Evolutionary conservation across 106 monocot genomes (phyloP), one percentile per base, ranked within the genome.

Genomic region (Gastrodia elata): DNA sequence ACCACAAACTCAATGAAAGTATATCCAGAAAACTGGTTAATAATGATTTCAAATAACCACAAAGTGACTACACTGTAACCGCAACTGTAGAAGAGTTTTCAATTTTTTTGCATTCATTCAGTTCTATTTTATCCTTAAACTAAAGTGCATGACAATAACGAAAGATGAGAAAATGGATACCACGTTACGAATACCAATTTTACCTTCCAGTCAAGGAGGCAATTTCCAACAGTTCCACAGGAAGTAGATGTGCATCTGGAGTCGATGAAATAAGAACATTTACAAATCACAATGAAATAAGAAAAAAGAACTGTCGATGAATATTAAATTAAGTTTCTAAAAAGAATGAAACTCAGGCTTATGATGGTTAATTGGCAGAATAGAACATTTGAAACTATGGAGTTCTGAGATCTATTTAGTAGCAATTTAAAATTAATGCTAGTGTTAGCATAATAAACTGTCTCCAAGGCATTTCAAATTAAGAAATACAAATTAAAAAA

Each of bases 171-270:
- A 36, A 64, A 72, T 32, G 30, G 27, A 72, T 33, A 30, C 5
- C 32, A 30, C 20, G 32, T 52, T 22, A 57, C 9, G 27, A 73
- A 61, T 14, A 61, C 38, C n/a, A 32, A 41, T 43, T 14, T 65
- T 89, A 93, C 98, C 98, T 88, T 65, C 91, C 88, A 73, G 81
- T 91, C 73, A 83, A 58, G 57, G 87, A 77, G 68, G 84, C 78
- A 71, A 93, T 82, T 39, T 98, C 91, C 75, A 91, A 93, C 81
- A 93, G 75, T 35, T 93, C 98, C 56, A 93, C 87, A 10, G 98
- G 98, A 65, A 98, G 73, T 27, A 98, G 80, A 37, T 93, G 98
- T 36, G 91, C 93, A 83, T 98, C 98, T 98, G 70, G 25, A 64
- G 35, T 61, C 39, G 76, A 80, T 25, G 0, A 77, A 26, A 72